Evolutionary conservation across 1,284 basidiomycete genomes (phyloP).

Genomic region (Moniliophthora roreri): DNA sequence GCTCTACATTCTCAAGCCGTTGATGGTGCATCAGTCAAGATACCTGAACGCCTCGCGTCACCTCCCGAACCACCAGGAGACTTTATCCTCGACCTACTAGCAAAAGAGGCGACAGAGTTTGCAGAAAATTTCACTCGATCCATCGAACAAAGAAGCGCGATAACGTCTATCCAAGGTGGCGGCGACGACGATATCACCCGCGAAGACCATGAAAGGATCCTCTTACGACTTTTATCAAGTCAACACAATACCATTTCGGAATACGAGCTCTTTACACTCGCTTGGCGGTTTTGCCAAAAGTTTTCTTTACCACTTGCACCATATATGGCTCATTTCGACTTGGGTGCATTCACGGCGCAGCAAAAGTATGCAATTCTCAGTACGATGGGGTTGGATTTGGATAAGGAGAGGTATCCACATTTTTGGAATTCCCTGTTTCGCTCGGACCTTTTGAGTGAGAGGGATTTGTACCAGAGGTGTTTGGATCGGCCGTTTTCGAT

Average conservation of each 20-base stretch:
- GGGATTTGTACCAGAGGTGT: constrained; percentile 49
- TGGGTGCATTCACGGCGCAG: constrained; percentile 48
- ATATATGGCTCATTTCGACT: constrained; percentile 51
- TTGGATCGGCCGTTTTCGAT: constrained; percentile 52
- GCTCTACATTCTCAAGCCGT: constrained; percentile 67
- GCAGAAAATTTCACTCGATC: constrained; percentile 36
- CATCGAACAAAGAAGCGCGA: constrained; percentile 23
- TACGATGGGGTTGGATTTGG: constrained; percentile 37
- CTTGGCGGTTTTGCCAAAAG: constrained; percentile 42
- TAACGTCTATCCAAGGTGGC: constrained; percentile 18
- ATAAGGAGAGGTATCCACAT: constrained; percentile 39
- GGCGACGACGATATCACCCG: constrained; percentile 17
- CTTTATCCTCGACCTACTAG: constrained; percentile 55
- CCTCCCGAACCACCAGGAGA: constrained; percentile 42
- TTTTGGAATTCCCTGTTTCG: constrained; percentile 63
- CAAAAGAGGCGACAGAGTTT: constrained; percentile 45
- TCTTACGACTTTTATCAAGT: constrained; percentile 45
- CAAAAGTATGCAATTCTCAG: constrained; percentile 53
- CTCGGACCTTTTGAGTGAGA: constrained; percentile 52
- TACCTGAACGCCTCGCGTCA: constrained; percentile 50
- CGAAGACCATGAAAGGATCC: constrained; percentile 29
- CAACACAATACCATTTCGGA: constrained; percentile 55
- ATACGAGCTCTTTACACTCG: constrained; percentile 55
- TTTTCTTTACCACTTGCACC: constrained; percentile 42
- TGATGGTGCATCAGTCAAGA: constrained; percentile 58